Conservation (phyloP, 2,329 filamentous ascomycete species). For the Trichoderma sp. region DNA sequence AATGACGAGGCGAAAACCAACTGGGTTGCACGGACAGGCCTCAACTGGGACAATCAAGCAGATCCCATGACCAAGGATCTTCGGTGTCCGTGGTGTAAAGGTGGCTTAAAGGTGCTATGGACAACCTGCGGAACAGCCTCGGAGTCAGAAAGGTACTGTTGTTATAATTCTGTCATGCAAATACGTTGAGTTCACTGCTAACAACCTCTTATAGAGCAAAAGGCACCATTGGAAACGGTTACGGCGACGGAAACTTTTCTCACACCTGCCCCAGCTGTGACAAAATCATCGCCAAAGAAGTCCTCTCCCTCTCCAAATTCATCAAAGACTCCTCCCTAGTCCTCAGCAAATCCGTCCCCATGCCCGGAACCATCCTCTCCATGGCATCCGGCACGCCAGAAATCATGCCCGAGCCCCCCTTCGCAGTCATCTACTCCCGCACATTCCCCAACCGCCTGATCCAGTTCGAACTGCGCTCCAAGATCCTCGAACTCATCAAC, state of each 20-base stretch:
- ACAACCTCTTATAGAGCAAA: background rate
- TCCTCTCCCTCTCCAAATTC: constrained; percentile 65
- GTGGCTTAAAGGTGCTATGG: constrained; percentile 57
- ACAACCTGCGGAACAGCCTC: constrained; percentile 52
- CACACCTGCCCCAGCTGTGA: constrained; percentile 56
- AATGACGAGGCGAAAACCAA: constrained; percentile 46
- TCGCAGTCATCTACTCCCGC: constrained; percentile 37
- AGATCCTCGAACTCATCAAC: constrained; percentile 48
- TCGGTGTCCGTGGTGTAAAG: constrained; percentile 59
- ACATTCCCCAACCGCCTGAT: constrained; percentile 65
- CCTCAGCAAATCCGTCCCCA: constrained; percentile 45
- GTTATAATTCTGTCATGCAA: background rate
- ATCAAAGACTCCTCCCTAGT: constrained; percentile 37
- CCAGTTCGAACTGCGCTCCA: constrained; percentile 47
- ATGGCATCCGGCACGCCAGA: constrained; percentile 55
- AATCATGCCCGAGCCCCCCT: constrained; percentile 32
- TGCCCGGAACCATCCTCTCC: constrained; percentile 70
- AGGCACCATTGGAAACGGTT: constrained; percentile 53
- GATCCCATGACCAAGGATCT: constrained; percentile 55
- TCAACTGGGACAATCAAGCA: constrained; percentile 62
- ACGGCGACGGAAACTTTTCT: constrained; percentile 60
- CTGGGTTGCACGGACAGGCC: constrained; percentile 55
- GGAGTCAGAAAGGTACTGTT: background rate
- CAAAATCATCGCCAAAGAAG: constrained; percentile 57
- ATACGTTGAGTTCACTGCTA: background rate